phyloP scores from a whole-genome alignment of 768 basidiomycete species.

The Sporobolomyces pararoseus region DNA sequence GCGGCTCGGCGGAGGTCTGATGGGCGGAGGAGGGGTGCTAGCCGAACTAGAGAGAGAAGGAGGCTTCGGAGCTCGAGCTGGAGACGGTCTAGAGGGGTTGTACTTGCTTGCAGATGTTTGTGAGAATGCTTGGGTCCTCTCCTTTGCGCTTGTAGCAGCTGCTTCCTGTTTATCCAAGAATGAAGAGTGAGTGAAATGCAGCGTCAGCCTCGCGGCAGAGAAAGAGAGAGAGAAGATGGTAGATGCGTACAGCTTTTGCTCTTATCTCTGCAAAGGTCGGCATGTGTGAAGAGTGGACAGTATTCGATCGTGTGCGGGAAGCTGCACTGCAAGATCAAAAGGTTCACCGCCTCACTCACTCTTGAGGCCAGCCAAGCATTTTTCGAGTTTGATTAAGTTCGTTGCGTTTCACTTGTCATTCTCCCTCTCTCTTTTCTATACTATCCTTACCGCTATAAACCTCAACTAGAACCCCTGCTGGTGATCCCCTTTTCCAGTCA shows the following conservation, averaged over 20 bases:
- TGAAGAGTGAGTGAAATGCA: neutral
- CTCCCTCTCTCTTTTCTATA: neutral
- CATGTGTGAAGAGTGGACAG: neutral
- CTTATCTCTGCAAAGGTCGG: constrained; percentile 13
- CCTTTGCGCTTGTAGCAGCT: constrained; percentile 1
- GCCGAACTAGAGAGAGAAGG: neutral
- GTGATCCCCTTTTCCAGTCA: neutral
- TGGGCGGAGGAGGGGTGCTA: neutral
- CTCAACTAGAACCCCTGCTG: too few relatives aligned
- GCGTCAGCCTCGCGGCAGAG: neutral
- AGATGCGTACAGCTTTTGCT: constrained; percentile 4
- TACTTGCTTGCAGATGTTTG: constrained; percentile 4
- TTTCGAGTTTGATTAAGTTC: too few relatives aligned
- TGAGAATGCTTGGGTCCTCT: neutral
- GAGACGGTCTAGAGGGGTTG: neutral
- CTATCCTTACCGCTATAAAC: neutral
- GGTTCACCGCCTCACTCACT: constrained; percentile 10
- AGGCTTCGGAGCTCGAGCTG: neutral
- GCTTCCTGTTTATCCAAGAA: constrained; percentile 19
- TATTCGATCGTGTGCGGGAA: neutral
- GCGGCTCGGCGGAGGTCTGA: constrained; percentile 5
- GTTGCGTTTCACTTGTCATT: neutral
- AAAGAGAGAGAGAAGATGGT: neutral
- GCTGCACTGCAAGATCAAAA: neutral
- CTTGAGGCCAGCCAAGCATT: neutral